Conservation (phyloP, 2,329 filamentous ascomycete genomes). For the Neopestalotiopsis sp. region DNA sequence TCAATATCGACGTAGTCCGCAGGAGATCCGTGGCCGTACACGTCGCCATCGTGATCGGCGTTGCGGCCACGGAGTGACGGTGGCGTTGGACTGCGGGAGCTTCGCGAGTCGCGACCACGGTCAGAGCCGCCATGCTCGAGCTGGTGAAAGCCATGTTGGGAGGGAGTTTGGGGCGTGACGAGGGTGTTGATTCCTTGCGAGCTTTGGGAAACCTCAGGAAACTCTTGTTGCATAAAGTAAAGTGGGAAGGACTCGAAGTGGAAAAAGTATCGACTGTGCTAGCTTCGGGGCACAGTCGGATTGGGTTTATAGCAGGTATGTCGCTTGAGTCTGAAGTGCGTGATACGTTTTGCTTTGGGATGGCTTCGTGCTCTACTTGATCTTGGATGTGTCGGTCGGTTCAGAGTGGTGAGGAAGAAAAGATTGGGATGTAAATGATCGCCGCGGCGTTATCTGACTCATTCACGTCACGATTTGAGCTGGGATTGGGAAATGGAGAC, state of each 20-base stretch:
- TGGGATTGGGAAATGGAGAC: not conserved
- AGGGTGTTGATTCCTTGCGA: constrained; percentile 38
- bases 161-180: constrained; percentile 37
- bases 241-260: constrained; percentile 39
- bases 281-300: constrained; percentile 56
- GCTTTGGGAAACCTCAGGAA: constrained; percentile 41
- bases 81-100: constrained; percentile 43
- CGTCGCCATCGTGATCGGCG: constrained; percentile 24
- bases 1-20: constrained; percentile 44
- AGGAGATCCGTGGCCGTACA: constrained; percentile 20
- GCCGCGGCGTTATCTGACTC: not conserved
- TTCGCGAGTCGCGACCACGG: constrained; percentile 38
- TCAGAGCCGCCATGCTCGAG: constrained; percentile 47
- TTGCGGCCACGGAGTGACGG: constrained; percentile 37
- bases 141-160: constrained; percentile 63
- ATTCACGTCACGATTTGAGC: not conserved
- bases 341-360: not conserved
- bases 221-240: constrained; percentile 71
- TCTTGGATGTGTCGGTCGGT: not conserved
- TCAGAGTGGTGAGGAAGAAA: not conserved
- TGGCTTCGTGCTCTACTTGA: not conserved
- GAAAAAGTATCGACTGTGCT: constrained; percentile 54
- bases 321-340: not conserved
- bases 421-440: constrained; percentile 2
- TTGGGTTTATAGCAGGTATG: not conserved